These are phyloP conservation scores for Sabuloglossum arenarium DNA, from an alignment of 495 filamentous ascomycete genomes.

Conservation along the genomic window DNA sequence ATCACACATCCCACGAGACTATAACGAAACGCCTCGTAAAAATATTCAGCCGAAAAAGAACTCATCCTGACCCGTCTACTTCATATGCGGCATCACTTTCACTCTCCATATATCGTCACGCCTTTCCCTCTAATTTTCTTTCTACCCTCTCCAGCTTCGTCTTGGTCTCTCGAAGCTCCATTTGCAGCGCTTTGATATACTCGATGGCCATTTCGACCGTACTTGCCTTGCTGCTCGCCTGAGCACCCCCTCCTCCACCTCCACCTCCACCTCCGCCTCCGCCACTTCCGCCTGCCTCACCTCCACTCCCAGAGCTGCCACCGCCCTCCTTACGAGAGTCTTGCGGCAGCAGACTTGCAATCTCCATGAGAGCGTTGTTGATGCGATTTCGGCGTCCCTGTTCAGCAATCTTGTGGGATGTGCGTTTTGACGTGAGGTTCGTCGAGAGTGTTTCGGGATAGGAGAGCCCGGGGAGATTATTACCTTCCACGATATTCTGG, in stretches of 20 bases:
- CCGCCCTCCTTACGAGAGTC: slow-evolving; percentile 1
- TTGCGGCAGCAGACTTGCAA: slow-evolving; percentile 59
- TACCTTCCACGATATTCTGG: slow-evolving; percentile 91
- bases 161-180: slow-evolving; percentile 47
- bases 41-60: neutral
- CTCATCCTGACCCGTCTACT: neutral
- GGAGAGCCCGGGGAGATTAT: slow-evolving; percentile 65
- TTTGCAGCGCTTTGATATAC: slow-evolving; percentile 73
- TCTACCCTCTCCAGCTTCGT: slow-evolving; percentile 43
- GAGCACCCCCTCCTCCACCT: slow-evolving; percentile 10
- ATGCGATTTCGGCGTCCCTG: slow-evolving; percentile 90
- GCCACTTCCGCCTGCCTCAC: slow-evolving; percentile 18
- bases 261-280: slow-evolving; percentile 12
- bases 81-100: neutral
- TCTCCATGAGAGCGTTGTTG: slow-evolving; percentile 82
- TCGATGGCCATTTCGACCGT: slow-evolving; percentile 92
- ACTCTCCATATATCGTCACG: neutral
- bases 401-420: slow-evolving; percentile 93
- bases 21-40: neutral
- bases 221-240: slow-evolving; percentile 74
- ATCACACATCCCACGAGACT: neutral
- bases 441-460: slow-evolving; percentile 83
- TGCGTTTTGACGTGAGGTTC: slow-evolving; percentile 87
- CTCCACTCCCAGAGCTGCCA: slow-evolving; percentile 13
- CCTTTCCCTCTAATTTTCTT: slow-evolving; percentile 23